These are phyloP conservation scores for Linnemannia zychae DNA, from an alignment of 192 early-diverging fungal species.

Conservation along the genomic window DNA sequence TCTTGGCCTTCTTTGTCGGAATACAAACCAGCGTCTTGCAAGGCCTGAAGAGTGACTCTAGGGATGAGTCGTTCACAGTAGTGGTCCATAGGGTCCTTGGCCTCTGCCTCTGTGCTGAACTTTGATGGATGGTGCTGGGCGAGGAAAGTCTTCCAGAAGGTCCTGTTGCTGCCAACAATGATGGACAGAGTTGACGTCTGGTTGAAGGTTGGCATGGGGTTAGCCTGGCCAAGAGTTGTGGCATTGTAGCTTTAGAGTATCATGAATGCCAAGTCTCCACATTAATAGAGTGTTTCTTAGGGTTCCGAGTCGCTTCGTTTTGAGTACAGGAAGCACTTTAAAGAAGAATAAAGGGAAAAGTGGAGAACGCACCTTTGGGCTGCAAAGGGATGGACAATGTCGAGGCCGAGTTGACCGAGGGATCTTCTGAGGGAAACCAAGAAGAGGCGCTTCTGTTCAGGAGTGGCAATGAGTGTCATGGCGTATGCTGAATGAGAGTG, in stretches of 20 bases:
- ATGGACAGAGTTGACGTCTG: constrained; percentile 51
- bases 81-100: constrained; percentile 53
- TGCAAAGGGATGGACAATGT: constrained; percentile 54
- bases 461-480: neutral
- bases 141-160: constrained; percentile 49
- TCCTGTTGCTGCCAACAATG: constrained; percentile 43
- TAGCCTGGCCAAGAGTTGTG: constrained; percentile 29
- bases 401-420: constrained; percentile 28
- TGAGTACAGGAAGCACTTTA: neutral
- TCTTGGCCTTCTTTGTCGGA: constrained; percentile 30
- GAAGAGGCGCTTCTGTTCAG: constrained; percentile 47
- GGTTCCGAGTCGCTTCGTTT: neutral
- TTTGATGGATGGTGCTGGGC: constrained; percentile 43
- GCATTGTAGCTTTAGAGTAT: constrained; percentile 37
- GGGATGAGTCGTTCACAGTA: constrained; percentile 53
- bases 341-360: neutral
- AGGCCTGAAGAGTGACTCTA: constrained; percentile 35
- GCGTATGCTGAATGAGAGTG: neutral
- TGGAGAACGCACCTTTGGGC: constrained; percentile 35
- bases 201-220: constrained; percentile 49
- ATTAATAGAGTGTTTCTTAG: neutral
- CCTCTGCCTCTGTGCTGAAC: constrained; percentile 31
- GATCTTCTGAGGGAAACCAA: constrained; percentile 35
- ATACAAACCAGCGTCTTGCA: constrained; percentile 41
- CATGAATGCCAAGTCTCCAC: neutral